These are phyloP conservation scores for Fagus sylvatica DNA, from an alignment of 306 rosid species.

Conservation along the genomic window DNA sequence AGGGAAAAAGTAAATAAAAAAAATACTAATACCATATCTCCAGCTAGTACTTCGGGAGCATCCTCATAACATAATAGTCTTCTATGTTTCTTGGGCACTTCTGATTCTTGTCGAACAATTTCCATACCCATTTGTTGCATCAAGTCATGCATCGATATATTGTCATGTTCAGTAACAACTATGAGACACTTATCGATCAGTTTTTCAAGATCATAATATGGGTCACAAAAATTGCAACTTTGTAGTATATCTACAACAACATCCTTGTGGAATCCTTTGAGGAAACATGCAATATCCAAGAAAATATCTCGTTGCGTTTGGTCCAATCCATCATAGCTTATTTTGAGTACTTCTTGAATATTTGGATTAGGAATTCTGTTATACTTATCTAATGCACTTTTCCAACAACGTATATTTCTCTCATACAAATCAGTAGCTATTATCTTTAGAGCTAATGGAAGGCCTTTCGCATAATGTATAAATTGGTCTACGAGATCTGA, in stretches of 20 bases:
- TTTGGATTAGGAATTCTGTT: neutral
- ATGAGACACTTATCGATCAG: slow-evolving; percentile 27
- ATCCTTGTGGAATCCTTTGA: slow-evolving; percentile 12
- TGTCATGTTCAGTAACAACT: neutral
- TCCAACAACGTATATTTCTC: slow-evolving; percentile 17
- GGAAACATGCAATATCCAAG: slow-evolving; percentile 43
- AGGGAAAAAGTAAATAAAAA: too few relatives aligned
- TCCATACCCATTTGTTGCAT: slow-evolving; percentile 40
- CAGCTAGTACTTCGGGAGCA: slow-evolving; percentile 15
- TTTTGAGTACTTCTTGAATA: slow-evolving; percentile 11
- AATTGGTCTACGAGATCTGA: slow-evolving; percentile 15
- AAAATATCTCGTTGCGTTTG: slow-evolving; percentile 14
- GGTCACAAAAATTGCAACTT: neutral
- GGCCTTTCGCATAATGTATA: slow-evolving; percentile 35
- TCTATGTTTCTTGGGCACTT: slow-evolving; percentile 20
- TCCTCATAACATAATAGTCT: slow-evolving; percentile 42
- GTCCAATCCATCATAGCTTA: slow-evolving; percentile 32
- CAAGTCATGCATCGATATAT: slow-evolving; percentile 40
- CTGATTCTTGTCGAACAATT: slow-evolving; percentile 30
- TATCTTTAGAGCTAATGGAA: slow-evolving; percentile 31
- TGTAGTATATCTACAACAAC: slow-evolving; percentile 15
- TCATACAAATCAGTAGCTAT: slow-evolving; percentile 21
- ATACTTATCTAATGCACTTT: slow-evolving; percentile 10
- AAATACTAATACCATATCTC: slow-evolving; percentile 6
- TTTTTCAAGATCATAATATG: slow-evolving; percentile 13